These are phyloP conservation scores for Tolypocladium ophioglossoides DNA, from an alignment of 2,329 filamentous ascomycete genomes.

Conservation along the genomic window DNA sequence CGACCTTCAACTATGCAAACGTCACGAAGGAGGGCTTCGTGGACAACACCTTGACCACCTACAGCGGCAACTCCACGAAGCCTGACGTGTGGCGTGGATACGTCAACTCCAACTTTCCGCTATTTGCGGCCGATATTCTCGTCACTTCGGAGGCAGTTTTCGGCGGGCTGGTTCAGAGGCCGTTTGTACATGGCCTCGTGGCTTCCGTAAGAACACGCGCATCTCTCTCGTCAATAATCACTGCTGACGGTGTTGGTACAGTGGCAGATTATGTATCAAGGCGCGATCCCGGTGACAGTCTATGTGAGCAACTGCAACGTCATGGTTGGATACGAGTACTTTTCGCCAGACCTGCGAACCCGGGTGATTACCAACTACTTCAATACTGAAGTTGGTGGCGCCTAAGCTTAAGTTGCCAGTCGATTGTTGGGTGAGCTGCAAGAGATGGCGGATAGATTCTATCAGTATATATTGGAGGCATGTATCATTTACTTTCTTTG, in stretches of 20 bases:
- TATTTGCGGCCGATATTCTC: constrained; percentile 19
- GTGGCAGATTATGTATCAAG: constrained; percentile 27
- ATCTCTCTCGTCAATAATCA: neutral
- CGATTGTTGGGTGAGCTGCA: too few relatives aligned
- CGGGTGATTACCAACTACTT: constrained; percentile 19
- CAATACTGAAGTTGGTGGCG: constrained; percentile 8
- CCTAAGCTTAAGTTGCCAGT: neutral
- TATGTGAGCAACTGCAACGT: constrained; percentile 21
- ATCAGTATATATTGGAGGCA: too few relatives aligned
- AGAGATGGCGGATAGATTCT: too few relatives aligned
- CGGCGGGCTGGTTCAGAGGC: constrained; percentile 10
- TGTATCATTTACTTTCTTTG: too few relatives aligned
- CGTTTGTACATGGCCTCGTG: constrained; percentile 9
- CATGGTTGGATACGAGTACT: constrained; percentile 27
- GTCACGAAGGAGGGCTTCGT: constrained; percentile 22
- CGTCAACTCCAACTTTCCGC: constrained; percentile 25
- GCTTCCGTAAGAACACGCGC: constrained; percentile 12
- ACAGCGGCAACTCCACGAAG: constrained; percentile 4
- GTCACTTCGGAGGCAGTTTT: constrained; percentile 13
- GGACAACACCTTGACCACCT: constrained; percentile 22
- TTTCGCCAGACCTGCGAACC: constrained; percentile 14
- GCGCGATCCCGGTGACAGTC: constrained; percentile 21
- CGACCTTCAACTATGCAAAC: constrained; percentile 24
- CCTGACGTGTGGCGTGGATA: constrained; percentile 20
- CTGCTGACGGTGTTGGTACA: constrained; percentile 4